A percentile compares a stretch with the other conserved stretches of the same genome.
phyloP scores from a whole-genome alignment of 495 filamentous ascomycete genomes.

The Penicillium tannophilum region DNA sequence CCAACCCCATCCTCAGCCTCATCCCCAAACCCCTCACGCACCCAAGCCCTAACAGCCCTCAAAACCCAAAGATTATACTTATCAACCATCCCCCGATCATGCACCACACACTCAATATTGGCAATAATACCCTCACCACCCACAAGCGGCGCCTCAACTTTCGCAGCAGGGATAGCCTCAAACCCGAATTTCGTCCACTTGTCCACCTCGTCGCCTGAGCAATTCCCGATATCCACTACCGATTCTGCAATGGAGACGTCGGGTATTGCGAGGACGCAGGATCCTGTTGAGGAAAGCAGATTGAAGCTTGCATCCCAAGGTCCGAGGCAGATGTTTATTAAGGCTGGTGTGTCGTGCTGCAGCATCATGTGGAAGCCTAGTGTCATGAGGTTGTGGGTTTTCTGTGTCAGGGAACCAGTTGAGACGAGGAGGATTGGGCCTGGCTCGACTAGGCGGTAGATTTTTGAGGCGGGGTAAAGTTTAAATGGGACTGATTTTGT shows the following conservation, averaged over 20 bases:
- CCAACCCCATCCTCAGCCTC: conserved; percentile 25
- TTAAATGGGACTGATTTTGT: conserved; percentile 1
- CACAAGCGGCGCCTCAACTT: conserved; percentile 36
- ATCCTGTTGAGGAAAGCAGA: conserved; percentile 27
- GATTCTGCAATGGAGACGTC: conserved; percentile 28
- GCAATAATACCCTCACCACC: conserved; percentile 33
- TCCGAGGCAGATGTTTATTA: conserved; percentile 37
- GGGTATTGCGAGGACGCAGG: conserved; percentile 37
- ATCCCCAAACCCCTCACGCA: conserved; percentile 7
- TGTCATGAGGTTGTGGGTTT: conserved; percentile 41
- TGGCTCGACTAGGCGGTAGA: conserved; percentile 40
- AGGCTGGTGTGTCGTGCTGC: conserved; percentile 36
- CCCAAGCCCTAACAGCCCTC: conserved; percentile 22
- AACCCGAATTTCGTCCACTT: conserved; percentile 35
- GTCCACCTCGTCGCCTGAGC: conserved; percentile 10
- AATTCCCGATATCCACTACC: conserved; percentile 38
- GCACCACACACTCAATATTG: conserved; percentile 41
- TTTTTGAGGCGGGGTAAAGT: conserved; percentile 31
- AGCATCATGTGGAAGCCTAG: conserved; percentile 44
- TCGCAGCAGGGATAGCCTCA: conserved; percentile 32
- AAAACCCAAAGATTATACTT: conserved; percentile 43
- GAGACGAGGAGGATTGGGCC: conserved; percentile 39
- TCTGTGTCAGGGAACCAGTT: conserved; percentile 33
- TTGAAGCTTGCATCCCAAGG: conserved; percentile 40
- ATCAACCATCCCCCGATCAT: conserved; percentile 36